Percentiles rank a stretch among this genome's conserved stretches.
Conservation (phyloP, 805 yeast species). For the Wickerhamiella brachini region DNA sequence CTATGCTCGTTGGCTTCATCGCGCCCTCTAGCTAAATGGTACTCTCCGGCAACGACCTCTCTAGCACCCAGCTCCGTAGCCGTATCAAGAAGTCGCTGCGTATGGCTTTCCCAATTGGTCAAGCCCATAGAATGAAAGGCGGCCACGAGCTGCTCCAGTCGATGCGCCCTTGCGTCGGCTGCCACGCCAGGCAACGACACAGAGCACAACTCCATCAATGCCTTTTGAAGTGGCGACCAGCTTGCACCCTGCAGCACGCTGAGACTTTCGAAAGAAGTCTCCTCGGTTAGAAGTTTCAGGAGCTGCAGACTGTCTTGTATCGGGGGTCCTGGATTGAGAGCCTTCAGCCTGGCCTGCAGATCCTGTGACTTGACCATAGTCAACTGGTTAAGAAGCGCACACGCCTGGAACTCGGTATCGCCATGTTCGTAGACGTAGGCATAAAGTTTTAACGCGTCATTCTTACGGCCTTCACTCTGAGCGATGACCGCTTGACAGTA, state of each 20-base stretch:
- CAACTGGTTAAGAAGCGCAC: background rate
- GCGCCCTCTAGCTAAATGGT: no score
- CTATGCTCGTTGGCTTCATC: no score
- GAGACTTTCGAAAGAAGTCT: background rate
- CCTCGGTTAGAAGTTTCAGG: background rate
- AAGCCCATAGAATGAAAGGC: background rate
- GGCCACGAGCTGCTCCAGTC: background rate
- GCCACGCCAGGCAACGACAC: background rate
- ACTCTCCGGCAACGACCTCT: no score
- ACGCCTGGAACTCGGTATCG: background rate
- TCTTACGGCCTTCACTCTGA: background rate
- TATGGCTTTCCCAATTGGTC: background rate
- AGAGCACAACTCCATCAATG: background rate
- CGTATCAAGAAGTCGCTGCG: background rate
- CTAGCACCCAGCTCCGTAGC: no score
- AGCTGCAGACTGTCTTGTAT: background rate
- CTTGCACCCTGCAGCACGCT: background rate
- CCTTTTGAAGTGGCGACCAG: background rate
- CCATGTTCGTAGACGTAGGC: background rate
- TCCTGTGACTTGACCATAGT: background rate
- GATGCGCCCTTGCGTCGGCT: background rate
- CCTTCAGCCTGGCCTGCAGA: background rate
- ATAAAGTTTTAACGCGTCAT: background rate
- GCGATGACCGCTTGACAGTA: conserved; percentile 1
- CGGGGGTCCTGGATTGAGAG: background rate